phyloP scores from a whole-genome alignment of 495 filamentous ascomycete genomes.

The Aspergillus diversus region DNA sequence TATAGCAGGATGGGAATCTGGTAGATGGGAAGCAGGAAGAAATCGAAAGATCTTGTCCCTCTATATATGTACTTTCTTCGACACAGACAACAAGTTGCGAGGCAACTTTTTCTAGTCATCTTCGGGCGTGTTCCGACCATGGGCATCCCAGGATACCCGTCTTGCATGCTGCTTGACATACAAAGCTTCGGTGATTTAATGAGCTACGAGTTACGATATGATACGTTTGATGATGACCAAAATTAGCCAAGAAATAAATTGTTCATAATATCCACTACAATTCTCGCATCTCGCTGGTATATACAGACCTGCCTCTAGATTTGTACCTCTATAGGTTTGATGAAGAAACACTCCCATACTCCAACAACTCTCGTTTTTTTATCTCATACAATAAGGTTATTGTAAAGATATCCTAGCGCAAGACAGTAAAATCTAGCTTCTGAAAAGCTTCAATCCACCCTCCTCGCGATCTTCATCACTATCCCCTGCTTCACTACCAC shows the following conservation, averaged over 20 bases:
- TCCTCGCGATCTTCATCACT: conserved; percentile 61
- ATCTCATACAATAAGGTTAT: not conserved
- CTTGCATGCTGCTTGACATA: not conserved
- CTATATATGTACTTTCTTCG: not conserved
- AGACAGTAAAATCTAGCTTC: conserved; percentile 37
- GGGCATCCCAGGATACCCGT: not conserved
- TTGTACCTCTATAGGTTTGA: not conserved
- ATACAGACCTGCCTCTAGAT: not conserved
- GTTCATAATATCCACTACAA: not conserved
- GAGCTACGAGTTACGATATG: conserved; percentile 14
- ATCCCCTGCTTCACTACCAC: conserved; percentile 45
- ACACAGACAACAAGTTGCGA: no score
- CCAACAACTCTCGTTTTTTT: not conserved
- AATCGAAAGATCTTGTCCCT: not conserved
- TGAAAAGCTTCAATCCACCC: conserved; percentile 76
- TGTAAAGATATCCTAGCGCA: not conserved
- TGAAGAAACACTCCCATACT: no score
- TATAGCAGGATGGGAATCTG: not conserved
- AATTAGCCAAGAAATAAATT: conserved; percentile 5
- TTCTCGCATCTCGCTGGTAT: not conserved
- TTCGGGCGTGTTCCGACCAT: not conserved
- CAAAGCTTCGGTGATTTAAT: not conserved
- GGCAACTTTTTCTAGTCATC: not conserved
- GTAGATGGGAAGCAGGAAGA: not conserved
- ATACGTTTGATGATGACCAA: conserved; percentile 2